phyloP scores from a whole-genome alignment of 108 stramenopile genomes.

The Skeletonema potamos region DNA sequence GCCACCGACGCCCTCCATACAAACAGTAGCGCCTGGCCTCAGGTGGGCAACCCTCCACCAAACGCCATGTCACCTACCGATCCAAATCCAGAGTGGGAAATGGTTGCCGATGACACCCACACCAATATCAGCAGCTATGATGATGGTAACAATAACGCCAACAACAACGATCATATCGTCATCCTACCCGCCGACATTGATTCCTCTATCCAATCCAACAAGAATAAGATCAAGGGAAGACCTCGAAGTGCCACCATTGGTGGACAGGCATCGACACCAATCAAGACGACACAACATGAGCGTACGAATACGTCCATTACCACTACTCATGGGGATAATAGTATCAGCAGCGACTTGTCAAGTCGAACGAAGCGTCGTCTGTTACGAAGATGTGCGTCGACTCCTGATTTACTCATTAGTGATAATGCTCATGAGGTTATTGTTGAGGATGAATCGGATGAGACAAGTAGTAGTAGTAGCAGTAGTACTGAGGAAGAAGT shows the following conservation, averaged over 20 bases:
- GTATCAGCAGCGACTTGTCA: background rate
- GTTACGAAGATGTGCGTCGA: conserved; percentile 35
- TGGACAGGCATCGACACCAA: conserved; percentile 4
- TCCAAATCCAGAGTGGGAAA: conserved; percentile 27
- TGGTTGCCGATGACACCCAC: conserved; percentile 19
- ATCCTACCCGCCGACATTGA: conserved; percentile 2
- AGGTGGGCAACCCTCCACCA: conserved; percentile 7
- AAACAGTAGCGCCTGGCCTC: conserved; percentile 21
- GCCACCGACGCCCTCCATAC: conserved; percentile 15
- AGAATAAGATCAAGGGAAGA: conserved; percentile 9
- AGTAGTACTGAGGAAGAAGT: conserved; percentile 1
- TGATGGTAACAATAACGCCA: background rate
- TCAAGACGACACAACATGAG: background rate
- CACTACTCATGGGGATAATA: background rate
- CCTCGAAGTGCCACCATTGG: conserved; percentile 43
- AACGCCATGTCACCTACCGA: conserved; percentile 1
- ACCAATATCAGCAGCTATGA: background rate
- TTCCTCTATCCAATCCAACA: conserved; percentile 5
- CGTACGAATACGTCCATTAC: background rate
- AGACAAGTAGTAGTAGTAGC: background rate
- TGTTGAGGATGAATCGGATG: conserved; percentile 41
- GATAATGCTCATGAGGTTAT: conserved; percentile 44
- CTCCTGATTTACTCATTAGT: conserved; percentile 30
- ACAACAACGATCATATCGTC: background rate
- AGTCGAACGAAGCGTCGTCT: conserved; percentile 8